Conservation (phyloP, 1,284 basidiomycete species). For the Boletus semigastroideus region DNA sequence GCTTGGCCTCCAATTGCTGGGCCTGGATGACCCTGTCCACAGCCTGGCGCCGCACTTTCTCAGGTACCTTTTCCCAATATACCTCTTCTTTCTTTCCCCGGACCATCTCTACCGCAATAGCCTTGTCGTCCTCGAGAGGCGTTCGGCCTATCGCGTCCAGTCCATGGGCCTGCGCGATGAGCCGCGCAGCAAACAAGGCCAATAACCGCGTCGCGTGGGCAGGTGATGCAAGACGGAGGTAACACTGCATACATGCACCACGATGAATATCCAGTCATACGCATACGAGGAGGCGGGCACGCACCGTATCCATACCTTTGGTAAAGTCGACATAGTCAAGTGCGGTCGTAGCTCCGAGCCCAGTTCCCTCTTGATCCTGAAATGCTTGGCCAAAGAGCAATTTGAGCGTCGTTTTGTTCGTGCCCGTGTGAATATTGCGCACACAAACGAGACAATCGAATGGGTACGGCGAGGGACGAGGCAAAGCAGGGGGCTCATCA, state of each 20-base stretch:
- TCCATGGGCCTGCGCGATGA: constrained; percentile 44
- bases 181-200: constrained; percentile 41
- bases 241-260: constrained; percentile 47
- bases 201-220: constrained; percentile 46
- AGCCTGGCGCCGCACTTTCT: constrained; percentile 62
- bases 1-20: neutral
- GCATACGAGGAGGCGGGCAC: neutral
- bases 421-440: constrained; percentile 65
- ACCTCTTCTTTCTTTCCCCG: constrained; percentile 61
- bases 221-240: constrained; percentile 65
- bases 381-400: constrained; percentile 52
- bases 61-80: constrained; percentile 78
- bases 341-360: constrained; percentile 19
- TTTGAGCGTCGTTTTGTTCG: constrained; percentile 76
- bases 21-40: constrained; percentile 43
- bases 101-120: constrained; percentile 54
- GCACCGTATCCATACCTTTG: constrained; percentile 72
- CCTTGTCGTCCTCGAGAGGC: constrained; percentile 19
- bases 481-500: neutral
- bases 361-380: constrained; percentile 13
- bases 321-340: constrained; percentile 76
- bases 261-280: neutral
- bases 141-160: constrained; percentile 45
- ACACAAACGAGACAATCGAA: constrained; percentile 65
- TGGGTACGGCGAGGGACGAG: constrained; percentile 48